Evolutionary conservation across 2,329 filamentous ascomycete genomes (phyloP).

Genomic region (Metarhizium guizhouense): DNA sequence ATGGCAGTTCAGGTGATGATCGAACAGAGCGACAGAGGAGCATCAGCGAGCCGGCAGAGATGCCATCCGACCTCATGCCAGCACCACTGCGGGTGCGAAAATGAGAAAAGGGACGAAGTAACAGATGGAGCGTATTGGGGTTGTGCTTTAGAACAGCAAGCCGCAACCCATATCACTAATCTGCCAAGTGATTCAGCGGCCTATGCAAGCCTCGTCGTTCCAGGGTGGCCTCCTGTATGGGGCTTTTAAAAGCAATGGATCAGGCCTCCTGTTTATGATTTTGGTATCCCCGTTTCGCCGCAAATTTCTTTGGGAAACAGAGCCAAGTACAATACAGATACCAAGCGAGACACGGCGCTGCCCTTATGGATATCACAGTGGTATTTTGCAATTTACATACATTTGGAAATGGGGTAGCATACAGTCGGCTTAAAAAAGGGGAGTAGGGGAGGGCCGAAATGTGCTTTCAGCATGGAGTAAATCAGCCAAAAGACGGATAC

Average conservation of each 20-base stretch:
- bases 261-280: not conserved
- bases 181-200: too few species aligned
- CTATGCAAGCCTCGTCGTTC: too few species aligned
- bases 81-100: slow-evolving; percentile 23
- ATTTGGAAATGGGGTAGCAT: slow-evolving; percentile 5
- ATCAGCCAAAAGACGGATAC: not conserved
- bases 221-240: too few species aligned
- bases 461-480: slow-evolving; percentile 10
- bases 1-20: slow-evolving; percentile 40
- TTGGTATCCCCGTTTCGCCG: not conserved
- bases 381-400: not conserved
- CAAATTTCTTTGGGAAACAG: not conserved
- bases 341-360: not conserved
- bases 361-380: not conserved
- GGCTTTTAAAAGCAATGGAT: not conserved
- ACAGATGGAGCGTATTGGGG: not conserved
- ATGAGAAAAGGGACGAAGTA: slow-evolving; percentile 8
- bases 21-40: slow-evolving; percentile 50
- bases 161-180: not conserved
- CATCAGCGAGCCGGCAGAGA: slow-evolving; percentile 33
- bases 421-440: not conserved
- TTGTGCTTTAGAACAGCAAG: not conserved
- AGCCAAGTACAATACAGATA: not conserved
- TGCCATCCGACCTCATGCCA: slow-evolving; percentile 23
- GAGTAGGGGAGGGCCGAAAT: not conserved